Base-by-base conservation (phyloP, 148 eudicot species). In the Heliosperma pusillum region DNA sequence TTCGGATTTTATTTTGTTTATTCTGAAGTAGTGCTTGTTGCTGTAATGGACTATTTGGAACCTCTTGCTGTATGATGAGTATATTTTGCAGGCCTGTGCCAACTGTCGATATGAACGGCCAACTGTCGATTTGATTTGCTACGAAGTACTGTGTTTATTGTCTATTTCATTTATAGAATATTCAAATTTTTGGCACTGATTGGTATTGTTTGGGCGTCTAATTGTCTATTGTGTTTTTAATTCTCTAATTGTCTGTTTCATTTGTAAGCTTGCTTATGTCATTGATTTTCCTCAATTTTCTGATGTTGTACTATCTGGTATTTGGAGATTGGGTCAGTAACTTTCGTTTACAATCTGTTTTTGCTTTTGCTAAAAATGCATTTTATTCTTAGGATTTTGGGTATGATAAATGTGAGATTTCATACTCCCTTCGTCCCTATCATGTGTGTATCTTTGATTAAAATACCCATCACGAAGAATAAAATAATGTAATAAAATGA, bases 371-470 rank as follows among this genome's bases (percentile, higher is more conserved):
- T 21, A 58, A 7, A n/a, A 22, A 6, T 19, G 30, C 30, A n/a
- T 58, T 58, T 58, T 58, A 19, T n/a, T 58, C 16, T 58, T 58
- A 58, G 62, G 62, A 58, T 58, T 58, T 58, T n/a, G 27, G 63
- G 25, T 59, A 21, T 59, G 63, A 20, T 59, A 11, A 21, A 5
- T 26, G 13, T 17, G 40, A 33, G 40, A 33, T 33, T 33, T 33
- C 40, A 33, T 33, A 33, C 40, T 33, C 40, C 5, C 5, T n/a
- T n/a, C n/a, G n/a, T 33, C 40, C 40, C 40, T 0, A 33, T 33
- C 40, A 33, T 33, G 2, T 33, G 4, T 33, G 40, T 33, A 3
- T 0, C 40, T 33, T 33, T 33, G 40, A 33, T 33, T 33, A 33
- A 3, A n/a, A n/a, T n/a, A n/a, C n/a, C n/a, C n/a, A n/a, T n/a